Conservation (phyloP, 495 filamentous ascomycete species). For the Penicillium cinerascens region DNA sequence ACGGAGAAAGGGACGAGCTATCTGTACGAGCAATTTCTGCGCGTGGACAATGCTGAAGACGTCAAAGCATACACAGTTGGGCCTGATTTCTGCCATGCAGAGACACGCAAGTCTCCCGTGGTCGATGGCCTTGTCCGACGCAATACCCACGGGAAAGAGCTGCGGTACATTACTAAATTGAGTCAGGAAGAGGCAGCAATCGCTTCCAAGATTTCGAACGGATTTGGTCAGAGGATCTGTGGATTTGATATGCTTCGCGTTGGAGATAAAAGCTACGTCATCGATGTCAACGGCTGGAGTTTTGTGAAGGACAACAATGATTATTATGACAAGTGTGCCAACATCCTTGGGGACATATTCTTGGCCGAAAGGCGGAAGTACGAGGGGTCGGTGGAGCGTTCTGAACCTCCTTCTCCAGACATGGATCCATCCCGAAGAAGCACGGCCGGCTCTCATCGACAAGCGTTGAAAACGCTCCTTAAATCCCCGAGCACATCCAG, state of each 20-base stretch:
- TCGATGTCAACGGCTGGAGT: constrained; percentile 99
- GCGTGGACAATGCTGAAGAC: constrained; percentile 93
- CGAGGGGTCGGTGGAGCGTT: constrained; percentile 38
- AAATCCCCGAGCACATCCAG: constrained; percentile 64
- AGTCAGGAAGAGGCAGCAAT: constrained; percentile 77
- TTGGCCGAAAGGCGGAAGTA: constrained; percentile 64
- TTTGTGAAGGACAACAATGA: constrained; percentile 99
- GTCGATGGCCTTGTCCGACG: constrained; percentile 94
- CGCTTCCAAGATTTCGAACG: constrained; percentile 82
- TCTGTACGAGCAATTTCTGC: constrained; percentile 94
- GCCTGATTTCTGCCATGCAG: constrained; percentile 88
- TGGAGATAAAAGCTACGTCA: constrained; percentile 87
- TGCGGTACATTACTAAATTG: constrained; percentile 87
- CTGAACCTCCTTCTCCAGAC: constrained; percentile 32
- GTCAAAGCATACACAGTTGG: constrained; percentile 99
- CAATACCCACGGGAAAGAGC: constrained; percentile 95
- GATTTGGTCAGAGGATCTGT: constrained; percentile 93
- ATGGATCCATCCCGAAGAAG: constrained; percentile 31
- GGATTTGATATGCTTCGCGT: constrained; percentile 93
- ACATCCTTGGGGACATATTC: constrained; percentile 83
- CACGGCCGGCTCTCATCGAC: constrained; percentile 37
- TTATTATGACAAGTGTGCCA: constrained; percentile 90
- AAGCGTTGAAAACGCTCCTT: constrained; percentile 53
- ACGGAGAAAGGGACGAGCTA: constrained; percentile 77
- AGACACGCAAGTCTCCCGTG: constrained; percentile 94